Evolutionary conservation across 139 green algal species (phyloP).

Genomic region (Micractinium sp.): DNA sequence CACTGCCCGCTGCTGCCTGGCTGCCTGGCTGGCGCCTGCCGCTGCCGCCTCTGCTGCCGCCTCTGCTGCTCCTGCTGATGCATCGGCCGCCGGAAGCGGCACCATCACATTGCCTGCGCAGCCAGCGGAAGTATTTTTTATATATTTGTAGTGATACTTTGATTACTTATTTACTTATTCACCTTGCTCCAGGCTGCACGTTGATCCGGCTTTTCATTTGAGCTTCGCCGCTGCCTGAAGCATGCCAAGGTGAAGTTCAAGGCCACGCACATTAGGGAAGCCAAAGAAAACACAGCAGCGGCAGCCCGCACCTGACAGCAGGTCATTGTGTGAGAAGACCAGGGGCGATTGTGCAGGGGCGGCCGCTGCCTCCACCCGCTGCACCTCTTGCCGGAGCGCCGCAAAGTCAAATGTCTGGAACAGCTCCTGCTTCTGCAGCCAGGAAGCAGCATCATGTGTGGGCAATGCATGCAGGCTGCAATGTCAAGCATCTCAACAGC

Average conservation of each 20-base stretch:
- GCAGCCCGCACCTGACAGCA: constrained; percentile 80
- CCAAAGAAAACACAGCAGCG: neutral
- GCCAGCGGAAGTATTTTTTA: neutral
- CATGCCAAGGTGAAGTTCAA: no score
- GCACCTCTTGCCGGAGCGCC: constrained; percentile 62
- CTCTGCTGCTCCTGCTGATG: neutral
- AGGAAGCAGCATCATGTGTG: neutral
- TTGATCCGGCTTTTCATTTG: neutral
- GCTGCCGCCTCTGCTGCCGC: neutral
- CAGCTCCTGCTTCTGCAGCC: constrained; percentile 49
- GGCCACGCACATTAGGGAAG: neutral
- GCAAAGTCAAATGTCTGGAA: constrained; percentile 65
- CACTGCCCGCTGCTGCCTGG: neutral
- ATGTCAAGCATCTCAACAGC: constrained; percentile 38
- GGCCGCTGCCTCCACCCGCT: constrained; percentile 54
- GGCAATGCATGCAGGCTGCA: no score
- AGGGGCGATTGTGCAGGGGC: constrained; percentile 50
- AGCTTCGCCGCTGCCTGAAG: neutral
- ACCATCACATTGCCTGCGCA: constrained; percentile 29
- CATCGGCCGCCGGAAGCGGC: neutral
- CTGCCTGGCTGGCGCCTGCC: neutral
- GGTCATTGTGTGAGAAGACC: constrained; percentile 92
- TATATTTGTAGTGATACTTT: neutral
- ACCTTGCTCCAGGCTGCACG: no score
- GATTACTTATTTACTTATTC: neutral